Percentiles rank a stretch among this genome's conserved stretches.
Evolutionary conservation across 768 basidiomycete genomes (phyloP).

Genomic region (Boletus vermiculosoides): DNA sequence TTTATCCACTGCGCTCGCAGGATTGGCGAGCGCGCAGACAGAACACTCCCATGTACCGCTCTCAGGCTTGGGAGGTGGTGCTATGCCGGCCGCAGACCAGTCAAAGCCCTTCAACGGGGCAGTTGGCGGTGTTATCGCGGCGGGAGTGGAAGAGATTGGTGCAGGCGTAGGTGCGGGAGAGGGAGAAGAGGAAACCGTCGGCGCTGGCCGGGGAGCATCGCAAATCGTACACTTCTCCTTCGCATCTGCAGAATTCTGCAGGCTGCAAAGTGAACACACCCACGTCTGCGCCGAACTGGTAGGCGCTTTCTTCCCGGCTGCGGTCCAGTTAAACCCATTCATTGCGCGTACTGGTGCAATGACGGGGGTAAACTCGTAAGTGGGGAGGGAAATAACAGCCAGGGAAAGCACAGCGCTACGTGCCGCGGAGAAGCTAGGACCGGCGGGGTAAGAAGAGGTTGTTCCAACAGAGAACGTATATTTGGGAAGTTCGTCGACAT

Average conservation of each 20-base stretch:
- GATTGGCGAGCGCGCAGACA: conserved; percentile 45
- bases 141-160: neutral
- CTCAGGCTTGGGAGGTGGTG: conserved; percentile 24
- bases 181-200: conserved; percentile 15
- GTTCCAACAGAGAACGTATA: conserved; percentile 29
- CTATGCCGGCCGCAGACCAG: conserved; percentile 40
- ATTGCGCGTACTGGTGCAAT: conserved; percentile 21
- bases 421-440: conserved; percentile 23
- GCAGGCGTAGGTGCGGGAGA: neutral
- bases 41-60: conserved; percentile 40
- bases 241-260: conserved; percentile 37
- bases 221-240: conserved; percentile 47
- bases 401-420: conserved; percentile 41
- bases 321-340: conserved; percentile 58
- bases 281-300: conserved; percentile 37
- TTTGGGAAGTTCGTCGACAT: conserved; percentile 34
- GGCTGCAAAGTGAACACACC: conserved; percentile 55
- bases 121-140: neutral
- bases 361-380: conserved; percentile 34
- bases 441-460: conserved; percentile 14
- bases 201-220: conserved; percentile 36
- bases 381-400: conserved; percentile 46
- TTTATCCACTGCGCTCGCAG: conserved; percentile 41
- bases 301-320: conserved; percentile 56
- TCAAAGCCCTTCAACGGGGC: conserved; percentile 31